Base-by-base conservation (phyloP, 371 early-diverging fungal species). In the Apophysomyces variabilis region DNA sequence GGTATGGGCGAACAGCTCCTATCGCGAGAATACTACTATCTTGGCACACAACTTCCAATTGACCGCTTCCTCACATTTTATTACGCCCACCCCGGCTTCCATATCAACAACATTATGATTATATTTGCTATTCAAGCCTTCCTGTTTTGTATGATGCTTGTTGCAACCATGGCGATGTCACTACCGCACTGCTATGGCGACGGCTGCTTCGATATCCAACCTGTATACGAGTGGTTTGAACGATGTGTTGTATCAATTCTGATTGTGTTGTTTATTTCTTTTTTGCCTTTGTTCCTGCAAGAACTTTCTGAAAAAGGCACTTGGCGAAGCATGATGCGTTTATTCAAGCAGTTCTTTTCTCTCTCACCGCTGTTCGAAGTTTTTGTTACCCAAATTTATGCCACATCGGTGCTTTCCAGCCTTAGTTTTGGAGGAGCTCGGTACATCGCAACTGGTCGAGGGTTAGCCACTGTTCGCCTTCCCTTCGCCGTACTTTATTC, bases 1-100 rank as follows among this genome's bases (percentile, higher is more conserved):
- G 95, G 96, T 58, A 95, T 94, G 93, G 94, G 92, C 32, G 95
- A 96, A 75, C 95, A 96, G 73, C 86, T 94, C 77, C 72, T 95
- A 38, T 93, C 94, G 13, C 87, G 96, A 36, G 96, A 95, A 70
- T 90, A 94, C 73, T 95, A 95, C 75, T 92, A 92, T 76, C 73
- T 96, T 18, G 93, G 95, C 38, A 90, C 93, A 14, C 90, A 89
- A 62, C 79, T 95, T 35, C 92, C 94, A 0, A 70, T 94, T 14
- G 94, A 94, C 68, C 82, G 95, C 5, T 90, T 95, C 77, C 75
- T 96, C 68, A 94, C 95, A 5, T 94, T 95, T 69, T 94, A 87
- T 74, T 94, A 92, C 68, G 93, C 92, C 5, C 93, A 93, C 66
- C 91, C 94, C 16, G 96, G 95, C 9, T 96, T 94, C 80, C 95